A percentile compares a stretch with the other conserved stretches of the same genome.
Conservation (phyloP, 2,329 filamentous ascomycete genomes). For the Amesomyces nigricolor region DNA sequence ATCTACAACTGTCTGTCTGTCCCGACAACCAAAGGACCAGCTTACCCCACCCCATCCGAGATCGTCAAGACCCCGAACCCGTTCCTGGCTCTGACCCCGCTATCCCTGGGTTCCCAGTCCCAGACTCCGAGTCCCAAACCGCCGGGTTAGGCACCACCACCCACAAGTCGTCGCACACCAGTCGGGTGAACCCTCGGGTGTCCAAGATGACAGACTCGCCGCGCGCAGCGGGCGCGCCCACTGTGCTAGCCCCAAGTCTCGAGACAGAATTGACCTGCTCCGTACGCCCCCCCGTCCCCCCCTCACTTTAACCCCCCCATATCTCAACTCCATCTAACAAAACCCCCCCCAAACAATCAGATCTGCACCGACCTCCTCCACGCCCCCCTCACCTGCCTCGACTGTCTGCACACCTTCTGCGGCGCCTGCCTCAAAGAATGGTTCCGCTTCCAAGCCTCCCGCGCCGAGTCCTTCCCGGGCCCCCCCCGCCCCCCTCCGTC, state of each 20-base stretch:
- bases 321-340: slow-evolving; percentile 2
- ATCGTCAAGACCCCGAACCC: neutral
- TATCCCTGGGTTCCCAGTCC: too few relatives aligned
- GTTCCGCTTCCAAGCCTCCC: slow-evolving; percentile 74
- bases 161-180: too few relatives aligned
- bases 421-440: slow-evolving; percentile 93
- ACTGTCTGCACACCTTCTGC: slow-evolving; percentile 94
- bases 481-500: slow-evolving; percentile 43
- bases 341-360: slow-evolving; percentile 39
- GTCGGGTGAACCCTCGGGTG: too few relatives aligned
- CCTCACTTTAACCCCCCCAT: neutral
- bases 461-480: slow-evolving; percentile 45
- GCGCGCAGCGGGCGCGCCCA: slow-evolving; percentile 1
- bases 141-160: neutral
- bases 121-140: neutral
- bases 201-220: slow-evolving; percentile 12
- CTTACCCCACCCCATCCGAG: neutral
- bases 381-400: slow-evolving; percentile 83
- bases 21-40: neutral
- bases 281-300: slow-evolving; percentile 48
- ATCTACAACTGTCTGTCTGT: neutral
- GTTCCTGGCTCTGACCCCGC: neutral
- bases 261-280: slow-evolving; percentile 95
- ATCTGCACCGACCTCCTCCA: slow-evolving; percentile 96
- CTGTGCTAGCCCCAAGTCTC: slow-evolving; percentile 21